These are phyloP conservation scores for Lichenothelia convexa DNA, from an alignment of 495 filamentous ascomycete genomes.

Conservation along the genomic window DNA sequence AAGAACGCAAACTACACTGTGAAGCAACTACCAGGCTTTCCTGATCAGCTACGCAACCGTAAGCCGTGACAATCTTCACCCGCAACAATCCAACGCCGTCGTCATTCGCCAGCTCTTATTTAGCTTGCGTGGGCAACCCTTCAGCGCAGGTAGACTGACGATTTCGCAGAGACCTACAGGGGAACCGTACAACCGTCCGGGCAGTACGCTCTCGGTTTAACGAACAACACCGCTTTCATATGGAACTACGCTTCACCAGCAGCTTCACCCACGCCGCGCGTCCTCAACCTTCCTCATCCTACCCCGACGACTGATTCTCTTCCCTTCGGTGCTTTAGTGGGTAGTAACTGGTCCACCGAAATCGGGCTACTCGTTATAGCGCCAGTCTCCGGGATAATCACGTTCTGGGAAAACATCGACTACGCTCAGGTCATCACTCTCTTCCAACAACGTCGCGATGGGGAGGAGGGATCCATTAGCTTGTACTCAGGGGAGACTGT, in stretches of 20 bases:
- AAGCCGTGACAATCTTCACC: neutral
- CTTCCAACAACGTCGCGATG: constrained; percentile 54
- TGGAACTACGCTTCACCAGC: constrained; percentile 57
- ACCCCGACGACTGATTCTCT: constrained; percentile 45
- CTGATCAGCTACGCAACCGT: constrained; percentile 44
- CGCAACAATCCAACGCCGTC: too few species aligned
- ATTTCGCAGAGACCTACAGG: constrained; percentile 9
- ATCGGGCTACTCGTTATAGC: constrained; percentile 73
- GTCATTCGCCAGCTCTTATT: too few species aligned
- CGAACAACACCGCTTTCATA: constrained; percentile 59
- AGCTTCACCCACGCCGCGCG: constrained; percentile 38
- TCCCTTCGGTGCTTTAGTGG: constrained; percentile 65
- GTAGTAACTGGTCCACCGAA: constrained; percentile 49
- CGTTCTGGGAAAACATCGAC: constrained; percentile 89
- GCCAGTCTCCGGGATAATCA: constrained; percentile 63
- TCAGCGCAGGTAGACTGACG: neutral
- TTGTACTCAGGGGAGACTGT: constrained; percentile 64
- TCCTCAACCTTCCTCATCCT: constrained; percentile 57
- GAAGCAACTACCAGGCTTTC: constrained; percentile 63
- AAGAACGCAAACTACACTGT: constrained; percentile 76
- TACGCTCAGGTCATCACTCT: constrained; percentile 59
- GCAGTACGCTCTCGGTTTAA: constrained; percentile 55
- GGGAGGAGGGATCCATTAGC: constrained; percentile 56
- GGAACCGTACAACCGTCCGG: constrained; percentile 11
- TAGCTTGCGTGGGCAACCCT: too few species aligned